These are phyloP conservation scores for Sordariomycetes sp. DNA, from an alignment of 2,329 filamentous ascomycete genomes.

Conservation along the genomic window DNA sequence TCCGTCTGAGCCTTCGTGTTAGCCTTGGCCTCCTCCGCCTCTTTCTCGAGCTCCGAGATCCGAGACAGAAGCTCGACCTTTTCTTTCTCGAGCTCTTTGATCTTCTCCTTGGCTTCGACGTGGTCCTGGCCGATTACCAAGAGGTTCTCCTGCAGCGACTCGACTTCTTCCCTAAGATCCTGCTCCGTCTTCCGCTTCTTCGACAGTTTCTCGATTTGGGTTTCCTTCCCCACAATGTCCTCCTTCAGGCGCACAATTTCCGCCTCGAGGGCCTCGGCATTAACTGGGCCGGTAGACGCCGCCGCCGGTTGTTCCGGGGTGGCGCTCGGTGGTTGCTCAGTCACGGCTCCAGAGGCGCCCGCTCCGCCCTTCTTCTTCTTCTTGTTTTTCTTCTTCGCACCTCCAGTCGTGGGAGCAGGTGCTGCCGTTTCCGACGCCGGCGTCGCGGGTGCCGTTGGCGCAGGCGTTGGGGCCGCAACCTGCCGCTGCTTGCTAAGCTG, in stretches of 20 bases:
- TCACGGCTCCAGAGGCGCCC: conserved; percentile 17
- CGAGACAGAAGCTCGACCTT: conserved; percentile 63
- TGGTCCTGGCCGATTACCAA: conserved; percentile 70
- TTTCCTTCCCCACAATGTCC: conserved; percentile 51
- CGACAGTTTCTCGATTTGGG: conserved; percentile 57
- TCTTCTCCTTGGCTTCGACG: conserved; percentile 67
- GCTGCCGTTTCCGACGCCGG: conserved; percentile 13
- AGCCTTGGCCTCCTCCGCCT: conserved; percentile 23
- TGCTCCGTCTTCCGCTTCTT: conserved; percentile 64
- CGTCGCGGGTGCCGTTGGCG: conserved; percentile 10
- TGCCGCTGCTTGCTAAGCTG: conserved; percentile 23
- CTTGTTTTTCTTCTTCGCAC: conserved; percentile 62
- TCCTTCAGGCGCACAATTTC: conserved; percentile 37
- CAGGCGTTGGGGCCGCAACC: conserved; percentile 8
- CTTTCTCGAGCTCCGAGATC: conserved; percentile 27
- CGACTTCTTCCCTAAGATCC: conserved; percentile 72
- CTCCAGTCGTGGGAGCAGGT: conserved; percentile 11
- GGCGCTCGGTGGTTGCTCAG: conserved; percentile 12
- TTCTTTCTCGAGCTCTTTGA: conserved; percentile 57
- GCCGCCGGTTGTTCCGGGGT: conserved; percentile 6
- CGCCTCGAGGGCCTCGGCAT: conserved; percentile 26
- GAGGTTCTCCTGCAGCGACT: conserved; percentile 68
- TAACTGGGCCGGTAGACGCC: conserved; percentile 5
- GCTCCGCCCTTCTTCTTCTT: conserved; percentile 68
- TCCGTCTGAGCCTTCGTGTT: conserved; percentile 46